These are phyloP conservation scores for Wickerhamomyces silvicola DNA, from an alignment of 805 yeast species.

Conservation along the genomic window DNA sequence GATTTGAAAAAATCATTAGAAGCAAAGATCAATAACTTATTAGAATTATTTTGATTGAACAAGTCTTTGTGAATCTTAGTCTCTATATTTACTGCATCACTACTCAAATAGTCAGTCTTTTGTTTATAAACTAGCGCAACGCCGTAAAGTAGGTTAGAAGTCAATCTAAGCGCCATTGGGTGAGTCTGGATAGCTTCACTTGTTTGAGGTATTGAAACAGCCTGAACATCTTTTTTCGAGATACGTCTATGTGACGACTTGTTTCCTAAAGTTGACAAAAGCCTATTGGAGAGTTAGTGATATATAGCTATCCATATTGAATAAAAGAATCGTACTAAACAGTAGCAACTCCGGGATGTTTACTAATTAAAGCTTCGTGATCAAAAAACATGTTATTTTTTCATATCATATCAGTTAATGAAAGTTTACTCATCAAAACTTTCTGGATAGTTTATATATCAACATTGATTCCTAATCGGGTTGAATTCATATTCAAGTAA, in stretches of 20 bases:
- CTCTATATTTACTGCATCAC: slow-evolving; percentile 16
- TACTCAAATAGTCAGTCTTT: slow-evolving; percentile 39
- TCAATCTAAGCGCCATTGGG: slow-evolving; percentile 24
- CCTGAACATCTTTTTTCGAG: slow-evolving; percentile 27
- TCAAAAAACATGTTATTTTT: slow-evolving; percentile 6
- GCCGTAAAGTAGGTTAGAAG: slow-evolving; percentile 40
- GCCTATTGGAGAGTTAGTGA: slow-evolving; percentile 12
- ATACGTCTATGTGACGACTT: slow-evolving; percentile 23
- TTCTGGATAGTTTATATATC: too few species aligned
- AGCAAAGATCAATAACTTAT: slow-evolving; percentile 2
- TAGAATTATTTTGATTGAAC: slow-evolving; percentile 2
- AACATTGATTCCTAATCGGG: slow-evolving; percentile 3
- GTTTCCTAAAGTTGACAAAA: slow-evolving; percentile 37
- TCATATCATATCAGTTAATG: too few species aligned
- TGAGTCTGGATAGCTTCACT: slow-evolving; percentile 25
- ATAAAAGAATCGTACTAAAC: slow-evolving; percentile 19
- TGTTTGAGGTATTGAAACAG: slow-evolving; percentile 36
- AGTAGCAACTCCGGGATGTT: slow-evolving; percentile 23
- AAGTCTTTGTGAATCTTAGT: slow-evolving; percentile 20
- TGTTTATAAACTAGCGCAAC: slow-evolving; percentile 39
- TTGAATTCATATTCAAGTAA: background rate
- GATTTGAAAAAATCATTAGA: background rate
- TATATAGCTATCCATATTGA: slow-evolving; percentile 1
- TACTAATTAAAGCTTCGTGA: slow-evolving; percentile 18
- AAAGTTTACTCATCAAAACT: too few species aligned